Percentiles rank a stretch among this genome's conserved stretches.
phyloP scores from a whole-genome alignment of 2,329 filamentous ascomycete genomes.

The Penicillium sp. region DNA sequence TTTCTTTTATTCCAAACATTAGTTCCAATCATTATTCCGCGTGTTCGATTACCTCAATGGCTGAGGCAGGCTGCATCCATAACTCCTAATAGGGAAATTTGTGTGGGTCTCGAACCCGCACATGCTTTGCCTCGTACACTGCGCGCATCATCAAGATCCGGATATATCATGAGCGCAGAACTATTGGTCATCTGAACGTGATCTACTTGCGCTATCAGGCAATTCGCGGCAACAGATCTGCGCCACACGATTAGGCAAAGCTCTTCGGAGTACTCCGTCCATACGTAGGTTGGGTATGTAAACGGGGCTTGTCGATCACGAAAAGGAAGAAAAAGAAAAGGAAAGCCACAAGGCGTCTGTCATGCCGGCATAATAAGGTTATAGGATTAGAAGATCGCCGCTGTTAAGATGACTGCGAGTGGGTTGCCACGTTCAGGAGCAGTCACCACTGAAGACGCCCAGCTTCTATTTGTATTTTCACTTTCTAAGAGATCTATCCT shows the following conservation, averaged over 20 bases:
- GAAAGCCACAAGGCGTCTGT: not conserved
- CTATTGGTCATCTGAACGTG: not conserved
- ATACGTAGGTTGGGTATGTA: not conserved
- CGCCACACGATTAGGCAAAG: not conserved
- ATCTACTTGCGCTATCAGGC: not conserved
- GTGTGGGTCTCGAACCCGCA: constrained; percentile 1
- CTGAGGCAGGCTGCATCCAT: constrained; percentile 10
- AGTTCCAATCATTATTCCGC: not conserved
- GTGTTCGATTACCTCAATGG: constrained; percentile 16
- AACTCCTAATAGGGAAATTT: constrained; percentile 9
- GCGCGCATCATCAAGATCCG: not conserved
- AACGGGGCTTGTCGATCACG: constrained; percentile 5
- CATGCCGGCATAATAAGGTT: constrained; percentile 14
- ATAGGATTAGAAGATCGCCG: constrained; percentile 13
- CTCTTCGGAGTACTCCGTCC: not conserved
- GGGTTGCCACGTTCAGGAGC: constrained; percentile 23
- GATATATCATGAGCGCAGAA: not conserved
- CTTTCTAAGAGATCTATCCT: not conserved
- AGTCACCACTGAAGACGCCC: constrained; percentile 13
- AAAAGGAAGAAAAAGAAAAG: not conserved
- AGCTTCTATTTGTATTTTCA: constrained; percentile 1
- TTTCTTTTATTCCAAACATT: not conserved
- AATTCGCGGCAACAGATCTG: not conserved
- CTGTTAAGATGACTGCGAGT: constrained; percentile 13
- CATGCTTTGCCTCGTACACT: constrained; percentile 5